Evolutionary conservation across 116 monocot species (phyloP), one percentile per base, ranked within the genome.

Genomic region (Papilionanthe hybrid): DNA sequence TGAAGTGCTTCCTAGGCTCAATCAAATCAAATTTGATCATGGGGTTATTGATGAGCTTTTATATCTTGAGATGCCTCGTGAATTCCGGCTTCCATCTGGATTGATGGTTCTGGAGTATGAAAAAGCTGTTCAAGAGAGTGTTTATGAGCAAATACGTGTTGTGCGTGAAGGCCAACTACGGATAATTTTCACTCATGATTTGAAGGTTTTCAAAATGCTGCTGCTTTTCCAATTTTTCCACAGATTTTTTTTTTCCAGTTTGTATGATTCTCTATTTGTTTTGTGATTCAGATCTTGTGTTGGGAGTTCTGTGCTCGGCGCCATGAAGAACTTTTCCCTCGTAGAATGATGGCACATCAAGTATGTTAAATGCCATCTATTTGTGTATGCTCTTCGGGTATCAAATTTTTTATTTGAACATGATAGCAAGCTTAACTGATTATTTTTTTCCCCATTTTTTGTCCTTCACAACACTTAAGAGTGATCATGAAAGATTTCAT

Each of bases 251-350:
- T 55, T 74, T 58, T n/a, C 11, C 7, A 8, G 5, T 18, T 7
- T 28, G 42, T 18, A 49, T 42, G 20, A 2, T 74, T 41, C 47
- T 22, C 1, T 5, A 72, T 81, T 67, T 84, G n/a, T 43, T 74
- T 65, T 47, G 45, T 81, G 63, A 45, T 84, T 79, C 78, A 99
- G 98, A 94, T 99, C 65, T 79, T 99, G 17, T 93, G 88, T 28
- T 98, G 98, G 98, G 93, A 94, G 55, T 94, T 99, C 60, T 99
- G 98, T 84, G 88, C 93, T 73, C 86, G 89, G 5, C 90, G 86
- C 28, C 98, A 99, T 84, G 98, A 99, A 86, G 98, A 94, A 80
- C 87, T 91, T 81, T 41, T 94, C 45, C 84, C 94, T 63, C 91
- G 95, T 15, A 91, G 98, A 89, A 78, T 87, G 74, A 78, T 99